These are phyloP conservation scores for Trichaptum fuscoviolaceum DNA, from an alignment of 768 basidiomycete genomes.

Conservation along the genomic window DNA sequence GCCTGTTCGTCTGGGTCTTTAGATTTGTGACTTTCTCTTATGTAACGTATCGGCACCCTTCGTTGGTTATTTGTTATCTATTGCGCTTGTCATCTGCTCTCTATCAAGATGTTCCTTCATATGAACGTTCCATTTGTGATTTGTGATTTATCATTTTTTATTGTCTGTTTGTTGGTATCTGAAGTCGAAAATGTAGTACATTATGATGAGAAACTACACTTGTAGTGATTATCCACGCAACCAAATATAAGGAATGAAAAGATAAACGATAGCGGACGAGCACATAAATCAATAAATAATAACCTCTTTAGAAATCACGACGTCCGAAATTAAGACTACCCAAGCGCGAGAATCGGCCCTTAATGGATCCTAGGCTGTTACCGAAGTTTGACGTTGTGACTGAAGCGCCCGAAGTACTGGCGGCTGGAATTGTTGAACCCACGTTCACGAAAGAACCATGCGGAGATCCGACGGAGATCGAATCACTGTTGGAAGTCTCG, in stretches of 20 bases:
- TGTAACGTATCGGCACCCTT: not conserved
- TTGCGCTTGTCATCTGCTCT: not conserved
- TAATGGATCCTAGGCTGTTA: constrained; percentile 58
- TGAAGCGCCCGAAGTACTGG: constrained; percentile 46
- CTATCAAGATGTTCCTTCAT: not conserved
- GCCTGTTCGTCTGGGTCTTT: not conserved
- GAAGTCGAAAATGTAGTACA: not conserved
- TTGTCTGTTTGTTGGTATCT: not conserved
- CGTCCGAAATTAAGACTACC: constrained; percentile 70
- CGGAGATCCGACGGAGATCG: constrained; percentile 60
- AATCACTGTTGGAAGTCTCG: constrained; percentile 51
- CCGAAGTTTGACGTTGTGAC: constrained; percentile 60
- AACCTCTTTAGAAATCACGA: constrained; percentile 19
- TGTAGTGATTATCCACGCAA: not conserved
- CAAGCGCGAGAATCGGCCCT: constrained; percentile 70
- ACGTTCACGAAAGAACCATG: constrained; percentile 76
- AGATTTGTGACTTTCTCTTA: not conserved
- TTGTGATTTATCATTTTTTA: not conserved
- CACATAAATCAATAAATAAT: not conserved
- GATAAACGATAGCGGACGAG: not conserved
- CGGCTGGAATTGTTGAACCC: constrained; percentile 38
- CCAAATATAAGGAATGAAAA: not conserved
- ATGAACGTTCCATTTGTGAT: not conserved
- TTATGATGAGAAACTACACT: not conserved
- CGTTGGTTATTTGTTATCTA: not conserved